Evolutionary conservation across 805 yeast species (phyloP), one percentile per base, ranked within the genome.

Genomic region (Ogataea siamensis): DNA sequence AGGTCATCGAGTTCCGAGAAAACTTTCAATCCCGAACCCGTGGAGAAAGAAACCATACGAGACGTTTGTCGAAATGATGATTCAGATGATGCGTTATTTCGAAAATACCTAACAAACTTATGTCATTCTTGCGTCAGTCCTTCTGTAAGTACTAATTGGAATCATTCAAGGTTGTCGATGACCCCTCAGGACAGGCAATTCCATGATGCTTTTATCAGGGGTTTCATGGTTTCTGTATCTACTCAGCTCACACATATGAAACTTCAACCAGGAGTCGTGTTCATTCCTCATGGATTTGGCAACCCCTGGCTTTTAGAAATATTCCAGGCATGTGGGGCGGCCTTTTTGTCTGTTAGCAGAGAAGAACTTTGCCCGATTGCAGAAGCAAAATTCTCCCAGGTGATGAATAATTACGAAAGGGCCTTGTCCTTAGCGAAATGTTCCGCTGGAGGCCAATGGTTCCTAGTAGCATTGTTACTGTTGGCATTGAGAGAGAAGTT

Each of bases 241-340:
- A 70, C 74, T 1, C 73, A 70, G 39, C 49, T 61, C 23, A 63
- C 73, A 0, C 72, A 68, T 42, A 62, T 65, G 2, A 51, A 55
- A 11, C 47, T 70, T 4, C 66, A 70, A 11, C 69, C 73, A 1
- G 59, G 60, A 1, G 64, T 68, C 0, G 62, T 68, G 2, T 68
- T 69, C 42, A 49, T 69, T 0, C 69, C 72, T 1, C 56, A 60
- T 8, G 62, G 66, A 7, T 39, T 54, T 1, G 34, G 45, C 5
- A 65, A 25, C 15, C 8, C 22, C 7, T 28, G 39, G 14, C 45
- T 66, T 36, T 45, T 55, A 26, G 57, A 57, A 12, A 55, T 67
- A 4, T 66, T 66, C 7, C 48, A 54, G 27, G 64, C 69, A 7
- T 67, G 71, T 47, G 73, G 71, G 3, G 64, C 66, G 2, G 53